Evolutionary conservation across 495 filamentous ascomycete species (phyloP), one percentile per base, ranked within the genome.

Genomic region (Aspergillus conjunctus): DNA sequence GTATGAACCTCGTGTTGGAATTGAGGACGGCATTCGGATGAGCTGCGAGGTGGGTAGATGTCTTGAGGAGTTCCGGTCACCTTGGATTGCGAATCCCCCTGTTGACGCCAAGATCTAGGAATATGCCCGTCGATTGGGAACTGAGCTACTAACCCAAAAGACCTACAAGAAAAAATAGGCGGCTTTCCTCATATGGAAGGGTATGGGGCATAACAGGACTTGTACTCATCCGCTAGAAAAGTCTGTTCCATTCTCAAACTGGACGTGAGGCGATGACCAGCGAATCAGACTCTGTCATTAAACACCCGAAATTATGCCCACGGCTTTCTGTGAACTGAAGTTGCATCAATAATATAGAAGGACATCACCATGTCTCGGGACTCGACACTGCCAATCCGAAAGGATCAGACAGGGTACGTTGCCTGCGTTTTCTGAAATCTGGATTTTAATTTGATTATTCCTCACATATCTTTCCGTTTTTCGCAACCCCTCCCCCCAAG

Each of bases 1-100:
- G 30, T 88, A 88, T 65, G 68, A 82, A 65, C 78, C 85, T 56
- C 77, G 71, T 53, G 74, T 88, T 45, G 77, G 80, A 8, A 78
- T 88, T 37, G 74, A 81, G 51, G 80, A 87, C 32, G 85, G 78
- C 2, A 78, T 85, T 43, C 70, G 72, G n/a, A 61, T 79, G 39
- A 81, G 78, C 54, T 83, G 81, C 62, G 73, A 78, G 63, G 80
- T 81, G 70, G 62, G 74, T 61, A 22, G 45, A 58, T 51, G 32
- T n/a, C 20, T 41, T 21, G 31, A 21, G 32, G 32, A 17, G 26
- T 22, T 41, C 48, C 41, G 37, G 32, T n/a, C 9, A 9, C 21
- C 26, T 51, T 26, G 46, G 18, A 3, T 20, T 26, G 34, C 39
- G 51, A 30, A 49, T 51, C 18, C 57, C 32, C 52, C n/a, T 56